These are phyloP conservation scores for Bacidia gigantensis DNA, from an alignment of 495 filamentous ascomycete genomes.

Conservation along the genomic window DNA sequence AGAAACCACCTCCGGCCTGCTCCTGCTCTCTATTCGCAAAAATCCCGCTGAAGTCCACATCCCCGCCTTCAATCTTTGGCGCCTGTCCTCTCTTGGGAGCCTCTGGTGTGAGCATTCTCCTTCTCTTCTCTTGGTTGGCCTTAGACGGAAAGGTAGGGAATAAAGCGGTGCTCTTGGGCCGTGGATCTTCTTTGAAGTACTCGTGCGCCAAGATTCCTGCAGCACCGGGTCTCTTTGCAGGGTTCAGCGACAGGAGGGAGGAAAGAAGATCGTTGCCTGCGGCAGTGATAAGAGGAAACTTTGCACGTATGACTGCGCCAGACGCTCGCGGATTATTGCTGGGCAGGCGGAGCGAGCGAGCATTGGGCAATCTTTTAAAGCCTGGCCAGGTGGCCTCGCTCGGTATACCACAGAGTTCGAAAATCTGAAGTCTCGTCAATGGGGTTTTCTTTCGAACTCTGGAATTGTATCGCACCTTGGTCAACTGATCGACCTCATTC, in stretches of 20 bases:
- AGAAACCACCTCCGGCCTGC: slow-evolving; percentile 74
- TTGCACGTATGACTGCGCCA: slow-evolving; percentile 38
- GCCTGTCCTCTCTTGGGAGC: slow-evolving; percentile 75
- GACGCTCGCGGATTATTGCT: slow-evolving; percentile 24
- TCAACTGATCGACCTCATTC: slow-evolving; percentile 83
- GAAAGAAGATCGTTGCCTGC: slow-evolving; percentile 58
- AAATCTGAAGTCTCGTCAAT: slow-evolving; percentile 39
- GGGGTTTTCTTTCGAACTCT: background rate
- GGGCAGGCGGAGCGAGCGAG: slow-evolving; percentile 70
- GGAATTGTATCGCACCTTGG: slow-evolving; percentile 28
- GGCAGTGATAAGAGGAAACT: slow-evolving; percentile 68
- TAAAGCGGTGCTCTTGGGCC: slow-evolving; percentile 72
- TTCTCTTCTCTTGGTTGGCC: slow-evolving; percentile 77
- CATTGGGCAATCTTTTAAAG: slow-evolving; percentile 81
- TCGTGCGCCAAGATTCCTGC: slow-evolving; percentile 57
- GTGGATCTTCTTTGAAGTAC: slow-evolving; percentile 84
- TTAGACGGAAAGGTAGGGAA: slow-evolving; percentile 90
- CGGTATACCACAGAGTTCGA: slow-evolving; percentile 81
- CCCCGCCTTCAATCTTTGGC: slow-evolving; percentile 44
- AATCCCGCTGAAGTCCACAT: slow-evolving; percentile 66
- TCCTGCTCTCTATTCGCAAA: slow-evolving; percentile 55
- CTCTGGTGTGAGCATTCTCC: slow-evolving; percentile 60
- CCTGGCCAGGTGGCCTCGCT: slow-evolving; percentile 74
- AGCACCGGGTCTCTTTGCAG: slow-evolving; percentile 54
- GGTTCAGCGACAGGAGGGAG: slow-evolving; percentile 61